phyloP scores from a whole-genome alignment of 2,329 filamentous ascomycete genomes.

The Chrysosporium queenslandicum region DNA sequence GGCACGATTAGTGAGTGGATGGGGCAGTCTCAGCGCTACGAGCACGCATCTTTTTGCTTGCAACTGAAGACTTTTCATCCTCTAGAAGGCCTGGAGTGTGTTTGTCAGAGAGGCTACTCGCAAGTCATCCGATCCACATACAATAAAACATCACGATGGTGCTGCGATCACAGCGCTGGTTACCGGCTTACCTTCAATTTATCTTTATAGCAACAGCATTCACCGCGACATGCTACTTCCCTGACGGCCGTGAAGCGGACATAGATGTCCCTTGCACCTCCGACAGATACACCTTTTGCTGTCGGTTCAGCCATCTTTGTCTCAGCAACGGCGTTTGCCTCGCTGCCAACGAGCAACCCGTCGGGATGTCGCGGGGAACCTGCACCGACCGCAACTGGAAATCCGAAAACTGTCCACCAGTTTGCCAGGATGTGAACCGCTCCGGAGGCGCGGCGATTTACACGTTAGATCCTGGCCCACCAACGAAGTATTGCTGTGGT shows the following conservation, averaged over 20 bases:
- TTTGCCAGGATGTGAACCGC: conserved; percentile 10
- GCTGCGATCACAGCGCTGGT: neutral
- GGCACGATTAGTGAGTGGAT: too few relatives aligned
- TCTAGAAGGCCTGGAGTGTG: too few relatives aligned
- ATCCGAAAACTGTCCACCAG: conserved; percentile 20
- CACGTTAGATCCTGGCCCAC: conserved; percentile 12
- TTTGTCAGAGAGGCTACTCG: too few relatives aligned
- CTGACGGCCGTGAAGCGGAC: conserved; percentile 18
- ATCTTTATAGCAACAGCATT: neutral
- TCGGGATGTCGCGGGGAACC: conserved; percentile 21
- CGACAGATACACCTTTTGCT: conserved; percentile 22
- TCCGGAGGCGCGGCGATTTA: conserved; percentile 20
- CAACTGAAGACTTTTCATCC: too few relatives aligned
- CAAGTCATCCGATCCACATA: too few relatives aligned
- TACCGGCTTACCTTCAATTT: neutral
- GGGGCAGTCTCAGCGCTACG: too few relatives aligned
- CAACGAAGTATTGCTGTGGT: conserved; percentile 23
- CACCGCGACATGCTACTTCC: conserved; percentile 24
- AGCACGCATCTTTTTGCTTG: too few relatives aligned
- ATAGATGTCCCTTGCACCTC: conserved; percentile 23
- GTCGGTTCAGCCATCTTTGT: conserved; percentile 21
- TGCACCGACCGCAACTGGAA: conserved; percentile 27
- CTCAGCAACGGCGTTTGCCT: conserved; percentile 26
- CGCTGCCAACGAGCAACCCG: conserved; percentile 19
- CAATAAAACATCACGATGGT: neutral